Evolutionary conservation across 2,329 filamentous ascomycete genomes (phyloP).

Genomic region (Hypoxylon sp.): DNA sequence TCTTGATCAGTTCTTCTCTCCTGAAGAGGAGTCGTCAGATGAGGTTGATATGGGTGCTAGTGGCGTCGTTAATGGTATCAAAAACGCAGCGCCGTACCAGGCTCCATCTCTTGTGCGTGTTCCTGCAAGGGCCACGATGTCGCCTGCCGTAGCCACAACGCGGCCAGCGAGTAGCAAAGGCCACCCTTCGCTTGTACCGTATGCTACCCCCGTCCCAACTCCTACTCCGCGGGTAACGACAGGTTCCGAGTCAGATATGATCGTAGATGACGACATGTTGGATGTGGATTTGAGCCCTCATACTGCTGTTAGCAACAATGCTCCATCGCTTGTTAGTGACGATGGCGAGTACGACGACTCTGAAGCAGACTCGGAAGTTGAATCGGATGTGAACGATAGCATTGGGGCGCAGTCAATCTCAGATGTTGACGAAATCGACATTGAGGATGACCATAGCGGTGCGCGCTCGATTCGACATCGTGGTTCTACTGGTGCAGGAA

Average conservation of each 20-base stretch:
- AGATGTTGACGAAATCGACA: slow-evolving; percentile 73
- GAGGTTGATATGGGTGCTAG: slow-evolving; percentile 62
- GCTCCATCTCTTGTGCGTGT: slow-evolving; percentile 63
- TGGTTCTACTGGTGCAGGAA: slow-evolving; percentile 55
- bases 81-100: slow-evolving; percentile 61
- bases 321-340: slow-evolving; percentile 84
- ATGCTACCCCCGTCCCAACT: slow-evolving; percentile 59
- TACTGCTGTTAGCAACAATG: slow-evolving; percentile 80
- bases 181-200: slow-evolving; percentile 58
- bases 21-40: slow-evolving; percentile 69
- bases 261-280: slow-evolving; percentile 67
- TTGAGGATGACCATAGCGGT: slow-evolving; percentile 69
- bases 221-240: slow-evolving; percentile 52
- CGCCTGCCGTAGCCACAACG: slow-evolving; percentile 62
- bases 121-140: slow-evolving; percentile 70
- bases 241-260: slow-evolving; percentile 45
- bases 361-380: slow-evolving; percentile 72
- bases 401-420: slow-evolving; percentile 72
- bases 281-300: slow-evolving; percentile 78
- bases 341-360: slow-evolving; percentile 84
- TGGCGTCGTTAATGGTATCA: slow-evolving; percentile 57
- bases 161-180: slow-evolving; percentile 73
- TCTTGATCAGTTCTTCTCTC: slow-evolving; percentile 64
- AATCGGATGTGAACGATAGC: slow-evolving; percentile 70
- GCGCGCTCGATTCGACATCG: slow-evolving; percentile 62